phyloP scores from a whole-genome alignment of 352 stramenopile genomes.

The Globisporangium apiculatum region DNA sequence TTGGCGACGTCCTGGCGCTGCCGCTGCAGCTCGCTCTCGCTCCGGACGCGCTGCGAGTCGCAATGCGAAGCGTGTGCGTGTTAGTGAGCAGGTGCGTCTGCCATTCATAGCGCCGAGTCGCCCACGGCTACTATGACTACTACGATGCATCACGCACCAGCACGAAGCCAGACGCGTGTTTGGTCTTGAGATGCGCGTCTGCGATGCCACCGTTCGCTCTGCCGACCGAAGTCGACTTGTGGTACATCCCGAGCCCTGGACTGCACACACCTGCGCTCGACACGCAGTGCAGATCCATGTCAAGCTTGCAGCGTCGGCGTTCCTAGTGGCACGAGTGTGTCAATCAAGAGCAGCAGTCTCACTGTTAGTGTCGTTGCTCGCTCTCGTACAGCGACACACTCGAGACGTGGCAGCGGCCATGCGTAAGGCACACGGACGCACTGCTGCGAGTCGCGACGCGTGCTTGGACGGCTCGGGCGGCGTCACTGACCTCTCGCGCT shows the following conservation, averaged over 20 bases:
- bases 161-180: conserved; percentile 27
- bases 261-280: conserved; percentile 3
- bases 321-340: background rate
- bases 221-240: conserved; percentile 9
- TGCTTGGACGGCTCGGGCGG: background rate
- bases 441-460: background rate
- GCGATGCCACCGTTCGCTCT: conserved; percentile 15
- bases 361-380: background rate
- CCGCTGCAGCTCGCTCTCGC: conserved; percentile 27
- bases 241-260: conserved; percentile 17
- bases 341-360: background rate
- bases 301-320: background rate
- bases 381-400: background rate
- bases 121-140: no score
- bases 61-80: no score
- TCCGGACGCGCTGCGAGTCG: conserved; percentile 33
- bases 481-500: background rate
- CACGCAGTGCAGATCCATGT: background rate
- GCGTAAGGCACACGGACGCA: background rate
- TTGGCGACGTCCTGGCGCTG: conserved; percentile 18
- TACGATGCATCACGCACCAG: conserved; percentile 11
- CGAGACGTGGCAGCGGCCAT: background rate
- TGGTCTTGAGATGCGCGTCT: conserved; percentile 18
- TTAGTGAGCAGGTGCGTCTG: no score
- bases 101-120: no score